These are phyloP conservation scores for Boehmeria nivea DNA, from an alignment of 306 rosid genomes.

Conservation along the genomic window DNA sequence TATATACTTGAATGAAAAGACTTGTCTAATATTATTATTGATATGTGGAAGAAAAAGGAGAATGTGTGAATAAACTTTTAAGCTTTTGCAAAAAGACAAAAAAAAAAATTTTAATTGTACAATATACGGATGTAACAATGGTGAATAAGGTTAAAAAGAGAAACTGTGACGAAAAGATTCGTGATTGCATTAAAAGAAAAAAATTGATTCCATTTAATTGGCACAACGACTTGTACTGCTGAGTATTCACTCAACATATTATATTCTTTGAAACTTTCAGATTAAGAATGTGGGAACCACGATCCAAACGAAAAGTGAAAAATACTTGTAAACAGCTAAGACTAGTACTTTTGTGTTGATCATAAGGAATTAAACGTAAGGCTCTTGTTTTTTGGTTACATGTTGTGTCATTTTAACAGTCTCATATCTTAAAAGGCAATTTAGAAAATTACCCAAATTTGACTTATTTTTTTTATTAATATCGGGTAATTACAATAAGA, in stretches of 20 bases:
- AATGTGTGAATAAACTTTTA: too few species aligned
- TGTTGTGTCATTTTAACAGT: background rate
- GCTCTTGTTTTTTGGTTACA: constrained; percentile 1
- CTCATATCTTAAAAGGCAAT: background rate
- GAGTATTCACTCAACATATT: background rate
- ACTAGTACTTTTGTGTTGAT: background rate
- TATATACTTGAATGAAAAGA: background rate
- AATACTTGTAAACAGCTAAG: constrained; percentile 11
- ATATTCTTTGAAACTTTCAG: constrained; percentile 4
- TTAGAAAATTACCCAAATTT: too few species aligned
- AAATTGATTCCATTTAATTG: too few species aligned
- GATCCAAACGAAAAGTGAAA: constrained; percentile 7
- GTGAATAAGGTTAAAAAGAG: background rate
- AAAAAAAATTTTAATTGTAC: background rate
- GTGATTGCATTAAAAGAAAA: background rate
- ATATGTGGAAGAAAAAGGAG: background rate
- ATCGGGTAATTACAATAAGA: too few species aligned
- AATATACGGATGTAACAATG: background rate
- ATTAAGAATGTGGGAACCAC: constrained; percentile 13
- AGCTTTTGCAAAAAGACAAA: background rate
- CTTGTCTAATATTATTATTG: background rate
- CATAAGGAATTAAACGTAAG: background rate
- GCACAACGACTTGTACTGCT: background rate
- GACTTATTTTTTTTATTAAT: too few species aligned
- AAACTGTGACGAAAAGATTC: background rate